phyloP scores from a whole-genome alignment of 225 moss, liverwort and hornwort genomes.

The Asterella californica region DNA sequence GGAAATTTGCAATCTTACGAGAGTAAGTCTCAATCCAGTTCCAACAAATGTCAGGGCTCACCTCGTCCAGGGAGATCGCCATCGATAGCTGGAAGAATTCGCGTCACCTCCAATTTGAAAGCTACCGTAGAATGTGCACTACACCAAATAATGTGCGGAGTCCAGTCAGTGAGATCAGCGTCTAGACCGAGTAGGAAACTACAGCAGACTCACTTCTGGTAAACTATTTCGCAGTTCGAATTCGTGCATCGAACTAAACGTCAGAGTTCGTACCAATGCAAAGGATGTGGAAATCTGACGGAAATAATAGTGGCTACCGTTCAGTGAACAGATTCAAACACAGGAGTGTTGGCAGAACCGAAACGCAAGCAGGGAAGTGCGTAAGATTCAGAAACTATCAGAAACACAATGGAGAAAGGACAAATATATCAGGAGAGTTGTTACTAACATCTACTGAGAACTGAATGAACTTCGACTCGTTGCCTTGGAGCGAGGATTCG shows the following conservation, averaged over 20 bases:
- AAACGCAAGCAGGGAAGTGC: not conserved
- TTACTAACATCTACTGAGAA: not conserved
- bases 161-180: not conserved
- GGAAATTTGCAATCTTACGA: not conserved
- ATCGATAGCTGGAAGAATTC: not conserved
- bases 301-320: too few relatives aligned
- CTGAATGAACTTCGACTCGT: not conserved
- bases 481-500: not conserved
- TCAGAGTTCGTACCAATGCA: not conserved
- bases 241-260: not conserved
- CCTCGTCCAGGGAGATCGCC: not conserved
- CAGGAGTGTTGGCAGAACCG: not conserved
- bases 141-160: not conserved
- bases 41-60: not conserved
- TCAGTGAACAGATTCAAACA: too few relatives aligned
- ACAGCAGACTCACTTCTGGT: too few relatives aligned
- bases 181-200: not conserved
- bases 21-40: not conserved
- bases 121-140: not conserved
- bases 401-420: not conserved
- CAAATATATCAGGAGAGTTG: not conserved
- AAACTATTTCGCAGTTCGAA: not conserved
- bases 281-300: too few relatives aligned
- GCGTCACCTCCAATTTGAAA: not conserved
- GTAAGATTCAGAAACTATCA: not conserved